Base-by-base conservation (phyloP, 306 rosid species). In the Cicer chorassanicum region DNA sequence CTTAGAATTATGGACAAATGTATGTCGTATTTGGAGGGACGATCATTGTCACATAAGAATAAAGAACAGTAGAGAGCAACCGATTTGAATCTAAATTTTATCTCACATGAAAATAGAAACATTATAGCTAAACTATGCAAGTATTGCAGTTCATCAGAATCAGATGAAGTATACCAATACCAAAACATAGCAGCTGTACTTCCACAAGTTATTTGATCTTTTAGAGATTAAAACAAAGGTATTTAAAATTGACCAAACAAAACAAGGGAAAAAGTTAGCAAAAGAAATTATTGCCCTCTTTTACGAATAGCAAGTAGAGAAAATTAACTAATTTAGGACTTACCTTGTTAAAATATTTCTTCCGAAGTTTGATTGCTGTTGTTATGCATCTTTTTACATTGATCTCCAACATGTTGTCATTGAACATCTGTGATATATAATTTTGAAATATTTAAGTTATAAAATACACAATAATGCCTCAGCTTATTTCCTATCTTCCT, bases 321-420 rank as follows among this genome's bases (percentile, higher is more conserved):
- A 70, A 68, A 49, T 54, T 34, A 70, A 57, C 70, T 50, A 65
- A 77, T 41, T 21, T 18, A 68, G 65, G 54, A 84, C 36, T 86
- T 70, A 86, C 98, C 98, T 93, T 93, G 79, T 83, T 84, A 45
- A 91, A 75, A 80, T 93, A 93, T 84, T 93, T 93, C 87, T 91
- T 91, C 69, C 97, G 87, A 61, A 93, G 88, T 81, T 87, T 93
- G 85, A 93, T 83, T 65, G 97, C 97, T 40, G 83, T 79, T 74
- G 80, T 84, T 82, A 91, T 71, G 74, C 93, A 87, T 78, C 96
- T 87, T 85, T 84, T 93, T 49, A 91, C 96, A 80, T 84, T 80
- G 78, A 93, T 86, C 88, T 84, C 88, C 84, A 93, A 82, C 85
- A 89, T 79, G 4, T 91, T 93, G 84, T 93, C 98, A 74, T 93